phyloP scores from a whole-genome alignment of 331 rosid genomes.

The Dryas integrifolia region DNA sequence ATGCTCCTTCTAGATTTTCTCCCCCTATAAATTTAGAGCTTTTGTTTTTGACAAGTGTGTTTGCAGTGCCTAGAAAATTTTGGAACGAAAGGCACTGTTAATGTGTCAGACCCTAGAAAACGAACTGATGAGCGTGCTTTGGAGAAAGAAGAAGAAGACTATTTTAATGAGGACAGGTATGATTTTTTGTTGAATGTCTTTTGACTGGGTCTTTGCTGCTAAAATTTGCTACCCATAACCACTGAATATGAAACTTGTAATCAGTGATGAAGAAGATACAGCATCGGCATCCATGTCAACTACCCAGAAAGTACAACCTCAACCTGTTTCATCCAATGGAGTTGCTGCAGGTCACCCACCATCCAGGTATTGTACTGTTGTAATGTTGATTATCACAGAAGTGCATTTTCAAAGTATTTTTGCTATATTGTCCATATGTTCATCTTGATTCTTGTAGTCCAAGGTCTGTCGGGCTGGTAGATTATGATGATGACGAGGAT shows the following conservation, averaged over 20 bases:
- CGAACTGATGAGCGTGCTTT: slow-evolving; percentile 81
- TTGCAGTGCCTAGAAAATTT: slow-evolving; percentile 73
- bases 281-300: slow-evolving; percentile 59
- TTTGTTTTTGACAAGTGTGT: slow-evolving; percentile 21
- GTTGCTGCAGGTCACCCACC: slow-evolving; percentile 52
- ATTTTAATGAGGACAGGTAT: slow-evolving; percentile 89
- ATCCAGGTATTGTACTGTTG: slow-evolving; percentile 45
- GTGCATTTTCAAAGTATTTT: slow-evolving; percentile 8
- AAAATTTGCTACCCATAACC: slow-evolving; percentile 11
- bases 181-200: slow-evolving; percentile 1
- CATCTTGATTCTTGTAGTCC: slow-evolving; percentile 41
- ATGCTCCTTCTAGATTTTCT: slow-evolving; percentile 1
- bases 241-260: slow-evolving; percentile 21
- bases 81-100: slow-evolving; percentile 49
- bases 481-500: slow-evolving; percentile 91
- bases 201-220: slow-evolving; percentile 1
- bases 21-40: slow-evolving; percentile 5
- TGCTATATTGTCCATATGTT: neutral
- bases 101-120: slow-evolving; percentile 63
- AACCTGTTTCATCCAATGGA: slow-evolving; percentile 65
- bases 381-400: neutral
- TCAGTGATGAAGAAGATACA: slow-evolving; percentile 83
- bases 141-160: slow-evolving; percentile 90
- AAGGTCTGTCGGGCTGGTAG: slow-evolving; percentile 79
- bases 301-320: slow-evolving; percentile 46